Evolutionary conservation across 441 rosid species (phyloP), one percentile per base, ranked within the genome.

Genomic region (Pelargonium australe): DNA sequence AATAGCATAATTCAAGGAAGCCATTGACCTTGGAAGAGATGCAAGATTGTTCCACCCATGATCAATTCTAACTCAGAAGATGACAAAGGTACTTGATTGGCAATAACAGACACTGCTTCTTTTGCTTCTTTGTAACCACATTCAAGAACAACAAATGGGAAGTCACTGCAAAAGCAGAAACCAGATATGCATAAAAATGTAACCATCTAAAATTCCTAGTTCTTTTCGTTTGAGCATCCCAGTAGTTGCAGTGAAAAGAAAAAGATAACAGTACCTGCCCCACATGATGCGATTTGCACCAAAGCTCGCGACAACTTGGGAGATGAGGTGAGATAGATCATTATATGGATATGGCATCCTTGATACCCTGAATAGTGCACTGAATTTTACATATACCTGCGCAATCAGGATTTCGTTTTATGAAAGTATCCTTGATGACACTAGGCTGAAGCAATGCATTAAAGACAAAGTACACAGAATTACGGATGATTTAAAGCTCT

Each of bases 241-340:
- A 37, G 41, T 6, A 37, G 41, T 37, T 37, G 41, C 41, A 37
- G 8, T 37, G 41, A 37, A 6, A 37, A n/a, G 43, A 0, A 51
- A 1, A 7, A 31, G 63, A 61, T 14, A 64, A 25, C 70, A 2
- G 65, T 20, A 87, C 97, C 97, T 89, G 81, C 98, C 97, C 98
- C 98, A 93, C 97, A 91, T 91, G 70, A 93, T 85, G 31, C 84
- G 89, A 67, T 81, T 82, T 57, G 88, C 88, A 13, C 97, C 96
- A 14, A 85, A 91, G 78, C 78, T 73, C 63, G 87, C 76, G 43
- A 91, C 84, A 43, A 83, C 68, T 77, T 86, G 86, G 45, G 90
- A 79, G 17, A 93, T 85, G 73, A 77, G 82, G 49, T 81, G 75
- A 0, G 85, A 70, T 64, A 91, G 78, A 73, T 93, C 96, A 67